Evolutionary conservation across 75 land plant genomes (phyloP).

Genomic region (Cunninghamia lanceolata): DNA sequence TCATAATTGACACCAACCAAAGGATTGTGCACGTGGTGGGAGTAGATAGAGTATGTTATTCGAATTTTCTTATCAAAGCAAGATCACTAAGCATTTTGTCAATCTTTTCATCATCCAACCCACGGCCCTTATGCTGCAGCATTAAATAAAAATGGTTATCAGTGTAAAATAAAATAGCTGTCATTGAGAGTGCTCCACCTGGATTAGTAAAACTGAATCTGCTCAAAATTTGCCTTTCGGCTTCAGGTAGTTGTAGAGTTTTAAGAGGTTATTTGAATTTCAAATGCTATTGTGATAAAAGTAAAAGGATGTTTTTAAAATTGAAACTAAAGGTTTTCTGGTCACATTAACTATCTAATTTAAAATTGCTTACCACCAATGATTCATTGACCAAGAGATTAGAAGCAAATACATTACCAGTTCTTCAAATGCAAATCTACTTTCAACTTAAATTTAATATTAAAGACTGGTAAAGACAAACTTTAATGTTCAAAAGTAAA

Average conservation of each 20-base stretch:
- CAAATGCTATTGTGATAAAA: too few relatives aligned
- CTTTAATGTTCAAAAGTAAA: neutral
- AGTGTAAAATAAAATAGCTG: neutral
- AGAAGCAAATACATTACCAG: neutral
- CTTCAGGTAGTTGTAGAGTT: too few relatives aligned
- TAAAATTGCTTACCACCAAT: too few relatives aligned
- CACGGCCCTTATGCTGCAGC: constrained; percentile 71
- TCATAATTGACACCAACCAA: neutral
- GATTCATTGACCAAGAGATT: neutral
- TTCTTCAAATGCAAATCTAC: neutral
- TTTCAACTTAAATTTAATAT: neutral
- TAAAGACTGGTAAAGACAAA: neutral
- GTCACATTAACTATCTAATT: too few relatives aligned
- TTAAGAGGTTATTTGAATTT: neutral
- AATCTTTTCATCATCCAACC: constrained; percentile 70
- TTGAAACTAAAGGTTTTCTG: too few relatives aligned
- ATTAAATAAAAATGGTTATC: neutral
- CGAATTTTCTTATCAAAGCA: constrained; percentile 63
- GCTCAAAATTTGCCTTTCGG: too few relatives aligned
- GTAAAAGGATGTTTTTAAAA: too few relatives aligned
- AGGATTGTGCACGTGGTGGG: too few relatives aligned
- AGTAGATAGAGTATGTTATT: constrained; percentile 14
- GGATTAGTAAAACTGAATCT: too few relatives aligned
- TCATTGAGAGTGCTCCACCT: neutral
- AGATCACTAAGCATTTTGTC: constrained; percentile 86